Base-by-base conservation (phyloP, 2,329 filamentous ascomycete genomes). In the Aureobasidium sp. region DNA sequence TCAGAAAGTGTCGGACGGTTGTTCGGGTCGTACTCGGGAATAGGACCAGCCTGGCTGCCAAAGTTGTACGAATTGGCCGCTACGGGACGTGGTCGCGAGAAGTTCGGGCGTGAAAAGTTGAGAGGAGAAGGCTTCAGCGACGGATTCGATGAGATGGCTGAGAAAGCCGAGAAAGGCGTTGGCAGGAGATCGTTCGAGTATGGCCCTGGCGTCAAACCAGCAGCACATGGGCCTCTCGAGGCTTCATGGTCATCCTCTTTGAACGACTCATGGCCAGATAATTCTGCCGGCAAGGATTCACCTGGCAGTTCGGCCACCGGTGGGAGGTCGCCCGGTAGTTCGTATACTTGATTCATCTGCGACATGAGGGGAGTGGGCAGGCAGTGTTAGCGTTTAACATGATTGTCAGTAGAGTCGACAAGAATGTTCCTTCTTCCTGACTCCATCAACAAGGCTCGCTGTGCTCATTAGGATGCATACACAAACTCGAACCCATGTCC, bases 91-190 rank as follows among this genome's bases (percentile, higher is more conserved):
- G 66, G 67, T 15, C 67, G 64, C 15, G 67, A 69, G 61, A 69
- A 69, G 49, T 69, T 69, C 6, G 66, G 67, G 6, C 67, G 64
- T 10, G 67, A 69, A 62, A 69, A 69, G 54, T 69, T 69, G 57
- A 67, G 61, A 11, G 63, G 60, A 15, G 54, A 46, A 17, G 66
- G 65, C 31, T 60, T 60, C 33, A 66, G 35, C 21, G 55, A 58
- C 17, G 55, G 42, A 31, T 58, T 29, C 13, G 55, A 58, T 5
- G 43, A 58, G 23, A 47, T 17, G 23, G 25, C 35, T 11, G 55
- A 58, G n/a, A 58, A 45, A 2, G 40, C 53, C 4, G 53, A 57
- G 31, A 35, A 57, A 9, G 53, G 53, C 27, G 53, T 57, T 35
- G 53, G 53, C 17, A 57, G 21, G 17, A 46, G 13, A 31, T 57